phyloP scores from a whole-genome alignment of 1,139 yeast species.

The Citeromyces hawaiiensis region DNA sequence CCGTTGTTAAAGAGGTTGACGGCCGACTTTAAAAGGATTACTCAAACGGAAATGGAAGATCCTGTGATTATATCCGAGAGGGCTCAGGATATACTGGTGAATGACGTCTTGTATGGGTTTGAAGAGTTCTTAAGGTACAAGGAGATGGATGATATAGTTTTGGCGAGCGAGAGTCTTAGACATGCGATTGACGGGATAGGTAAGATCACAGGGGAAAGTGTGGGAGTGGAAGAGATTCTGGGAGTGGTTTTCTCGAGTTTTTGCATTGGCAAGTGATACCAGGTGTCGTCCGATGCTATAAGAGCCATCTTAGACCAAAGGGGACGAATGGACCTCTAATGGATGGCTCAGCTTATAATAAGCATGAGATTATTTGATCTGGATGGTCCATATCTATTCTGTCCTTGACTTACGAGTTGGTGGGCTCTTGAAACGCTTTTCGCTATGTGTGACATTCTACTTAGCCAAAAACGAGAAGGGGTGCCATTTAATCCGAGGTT shows the following conservation, averaged over 20 bases:
- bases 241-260: conserved; percentile 87
- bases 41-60: conserved; percentile 34
- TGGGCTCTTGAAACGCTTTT: too few species aligned
- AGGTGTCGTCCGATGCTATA: too few species aligned
- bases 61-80: conserved; percentile 66
- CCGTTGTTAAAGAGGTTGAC: conserved; percentile 26
- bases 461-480: too few species aligned
- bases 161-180: conserved; percentile 68
- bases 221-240: conserved; percentile 82
- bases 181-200: conserved; percentile 82
- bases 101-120: conserved; percentile 68
- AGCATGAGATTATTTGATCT: too few species aligned
- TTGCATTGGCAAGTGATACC: conserved; percentile 83
- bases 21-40: conserved; percentile 29
- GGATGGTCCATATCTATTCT: too few species aligned
- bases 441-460: too few species aligned
- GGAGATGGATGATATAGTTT: conserved; percentile 54
- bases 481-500: too few species aligned
- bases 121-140: conserved; percentile 40
- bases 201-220: conserved; percentile 77
- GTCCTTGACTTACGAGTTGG: too few species aligned
- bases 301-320: too few species aligned
- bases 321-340: too few species aligned
- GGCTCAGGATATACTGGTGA: conserved; percentile 53
- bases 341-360: too few species aligned